These are phyloP conservation scores for Fusarium sp. DNA, from an alignment of 2,329 filamentous ascomycete species.

Conservation along the genomic window DNA sequence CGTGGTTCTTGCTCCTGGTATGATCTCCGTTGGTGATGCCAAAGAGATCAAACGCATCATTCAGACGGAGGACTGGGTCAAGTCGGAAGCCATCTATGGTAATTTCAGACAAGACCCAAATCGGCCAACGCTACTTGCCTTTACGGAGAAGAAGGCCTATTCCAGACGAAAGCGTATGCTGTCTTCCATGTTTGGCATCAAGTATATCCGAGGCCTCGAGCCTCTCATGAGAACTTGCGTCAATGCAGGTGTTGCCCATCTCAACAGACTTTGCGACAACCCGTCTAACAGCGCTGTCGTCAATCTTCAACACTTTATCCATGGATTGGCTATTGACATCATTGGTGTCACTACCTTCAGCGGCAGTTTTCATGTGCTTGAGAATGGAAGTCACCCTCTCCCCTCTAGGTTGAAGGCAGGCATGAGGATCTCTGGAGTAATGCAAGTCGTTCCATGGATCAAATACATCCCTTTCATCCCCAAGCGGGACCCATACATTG, in stretches of 20 bases:
- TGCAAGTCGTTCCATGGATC: slow-evolving; percentile 10
- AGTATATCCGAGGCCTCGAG: slow-evolving; percentile 11
- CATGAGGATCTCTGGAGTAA: slow-evolving; percentile 12
- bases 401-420: slow-evolving; percentile 8
- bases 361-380: slow-evolving; percentile 7
- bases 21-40: slow-evolving; percentile 10
- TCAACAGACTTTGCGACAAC: slow-evolving; percentile 5
- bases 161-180: slow-evolving; percentile 11
- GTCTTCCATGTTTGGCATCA: slow-evolving; percentile 13
- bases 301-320: slow-evolving; percentile 13
- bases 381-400: slow-evolving; percentile 10
- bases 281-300: background rate
- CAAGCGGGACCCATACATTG: slow-evolving; percentile 9
- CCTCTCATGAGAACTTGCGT: slow-evolving; percentile 12
- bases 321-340: slow-evolving; percentile 5
- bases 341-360: slow-evolving; percentile 13
- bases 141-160: slow-evolving; percentile 13
- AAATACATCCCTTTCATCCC: slow-evolving; percentile 11
- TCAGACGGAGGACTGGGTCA: slow-evolving; percentile 14
- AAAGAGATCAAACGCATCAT: slow-evolving; percentile 5
- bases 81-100: slow-evolving; percentile 12
- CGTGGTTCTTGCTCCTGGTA: slow-evolving; percentile 7
- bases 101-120: slow-evolving; percentile 11
- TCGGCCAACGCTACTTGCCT: slow-evolving; percentile 8
- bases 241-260: slow-evolving; percentile 7